phyloP scores from a whole-genome alignment of 306 rosid species.

The Calophaca sinica region DNA sequence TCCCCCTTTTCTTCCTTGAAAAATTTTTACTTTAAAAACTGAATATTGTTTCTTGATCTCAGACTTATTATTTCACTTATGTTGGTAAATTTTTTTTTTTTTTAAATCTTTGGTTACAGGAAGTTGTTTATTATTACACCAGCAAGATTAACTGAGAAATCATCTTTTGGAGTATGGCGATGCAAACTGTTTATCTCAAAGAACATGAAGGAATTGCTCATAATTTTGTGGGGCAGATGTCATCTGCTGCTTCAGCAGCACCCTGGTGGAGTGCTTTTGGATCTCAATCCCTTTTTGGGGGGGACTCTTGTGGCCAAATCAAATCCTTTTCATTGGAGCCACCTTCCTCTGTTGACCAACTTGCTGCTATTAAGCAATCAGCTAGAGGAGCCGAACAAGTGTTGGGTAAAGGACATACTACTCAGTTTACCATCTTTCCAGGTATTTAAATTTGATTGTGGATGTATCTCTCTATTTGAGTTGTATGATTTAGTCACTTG shows the following conservation, averaged over 20 bases:
- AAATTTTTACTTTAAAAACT: not conserved
- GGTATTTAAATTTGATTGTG: conserved; percentile 56
- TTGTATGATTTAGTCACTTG: not conserved
- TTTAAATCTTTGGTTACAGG: conserved; percentile 44
- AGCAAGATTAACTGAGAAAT: conserved; percentile 5
- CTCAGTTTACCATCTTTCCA: conserved; percentile 76
- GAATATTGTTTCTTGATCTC: not conserved
- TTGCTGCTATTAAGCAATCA: conserved; percentile 53
- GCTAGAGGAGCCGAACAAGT: conserved; percentile 63
- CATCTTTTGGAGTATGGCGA: conserved; percentile 61
- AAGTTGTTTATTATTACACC: conserved; percentile 21
- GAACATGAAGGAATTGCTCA: conserved; percentile 73
- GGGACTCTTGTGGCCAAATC: conserved; percentile 68
- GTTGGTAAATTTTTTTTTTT: conserved; percentile 16
- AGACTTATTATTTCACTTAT: not conserved
- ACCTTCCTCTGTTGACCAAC: conserved; percentile 59
- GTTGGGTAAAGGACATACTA: conserved; percentile 59
- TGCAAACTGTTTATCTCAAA: conserved; percentile 69
- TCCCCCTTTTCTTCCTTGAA: not conserved
- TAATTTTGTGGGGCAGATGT: conserved; percentile 61
- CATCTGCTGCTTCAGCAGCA: conserved; percentile 57
- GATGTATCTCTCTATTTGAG: conserved; percentile 1
- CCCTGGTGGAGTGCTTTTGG: conserved; percentile 83
- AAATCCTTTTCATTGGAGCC: conserved; percentile 69
- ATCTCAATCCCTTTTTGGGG: conserved; percentile 64